Conservation (phyloP, 1,284 basidiomycete species). For the Schizophyllum amplum region DNA sequence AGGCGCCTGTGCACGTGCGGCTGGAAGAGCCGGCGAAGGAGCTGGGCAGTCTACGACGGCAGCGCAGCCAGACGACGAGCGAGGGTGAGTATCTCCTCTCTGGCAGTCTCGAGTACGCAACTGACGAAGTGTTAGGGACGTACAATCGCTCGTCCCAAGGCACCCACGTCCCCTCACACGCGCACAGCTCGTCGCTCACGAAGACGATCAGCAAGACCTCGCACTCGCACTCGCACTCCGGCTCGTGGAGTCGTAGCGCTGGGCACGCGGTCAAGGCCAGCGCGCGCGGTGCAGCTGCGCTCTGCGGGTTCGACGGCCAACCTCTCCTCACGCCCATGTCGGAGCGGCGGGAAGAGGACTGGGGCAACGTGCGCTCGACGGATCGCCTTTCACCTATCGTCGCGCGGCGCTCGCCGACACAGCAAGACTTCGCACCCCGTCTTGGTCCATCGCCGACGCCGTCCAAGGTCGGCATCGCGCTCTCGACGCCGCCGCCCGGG, state of each 20-base stretch:
- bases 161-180: conserved; percentile 5
- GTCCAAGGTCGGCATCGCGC: conserved; percentile 53
- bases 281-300: conserved; percentile 22
- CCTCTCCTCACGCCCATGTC: conserved; percentile 4
- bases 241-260: conserved; percentile 24
- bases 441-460: conserved; percentile 11
- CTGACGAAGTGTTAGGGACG: neutral
- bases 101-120: neutral
- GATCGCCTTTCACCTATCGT: neutral
- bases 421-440: neutral
- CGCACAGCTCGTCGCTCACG: conserved; percentile 9
- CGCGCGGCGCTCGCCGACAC: neutral
- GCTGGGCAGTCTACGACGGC: neutral
- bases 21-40: conserved; percentile 12
- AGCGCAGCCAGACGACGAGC: neutral
- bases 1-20: conserved; percentile 26
- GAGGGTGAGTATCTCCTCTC: neutral
- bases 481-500: conserved; percentile 50
- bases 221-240: conserved; percentile 31
- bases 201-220: conserved; percentile 12
- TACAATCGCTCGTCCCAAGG: neutral
- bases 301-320: conserved; percentile 1
- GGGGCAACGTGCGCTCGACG: neutral
- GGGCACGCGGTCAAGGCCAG: conserved; percentile 16
- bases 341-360: neutral